phyloP scores from a whole-genome alignment of 75 land plant species.

The Sequoiadendron giganteum region DNA sequence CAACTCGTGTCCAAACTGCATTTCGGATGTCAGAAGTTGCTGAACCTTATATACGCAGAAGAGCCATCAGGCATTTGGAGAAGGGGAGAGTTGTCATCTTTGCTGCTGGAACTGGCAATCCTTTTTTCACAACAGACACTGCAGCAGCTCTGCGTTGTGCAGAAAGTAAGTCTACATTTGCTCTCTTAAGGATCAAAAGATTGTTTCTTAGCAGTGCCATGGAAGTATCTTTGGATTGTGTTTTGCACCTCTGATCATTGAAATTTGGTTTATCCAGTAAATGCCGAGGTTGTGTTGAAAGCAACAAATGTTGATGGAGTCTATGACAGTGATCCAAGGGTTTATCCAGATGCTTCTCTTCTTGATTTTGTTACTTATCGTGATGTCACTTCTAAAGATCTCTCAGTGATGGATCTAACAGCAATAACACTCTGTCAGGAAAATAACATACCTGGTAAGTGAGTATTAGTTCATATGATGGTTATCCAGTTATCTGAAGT shows the following conservation, averaged over 20 bases:
- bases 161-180: conserved; percentile 63
- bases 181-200: neutral
- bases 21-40: conserved; percentile 97
- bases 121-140: conserved; percentile 98
- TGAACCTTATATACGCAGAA: conserved; percentile 94
- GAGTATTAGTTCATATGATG: neutral
- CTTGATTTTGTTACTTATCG: conserved; percentile 73
- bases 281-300: conserved; percentile 94
- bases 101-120: conserved; percentile 98
- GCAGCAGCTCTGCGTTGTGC: conserved; percentile 99
- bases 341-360: conserved; percentile 67
- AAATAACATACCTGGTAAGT: conserved; percentile 86
- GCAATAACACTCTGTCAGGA: conserved; percentile 97
- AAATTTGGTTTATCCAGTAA: conserved; percentile 53
- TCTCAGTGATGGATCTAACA: conserved; percentile 95
- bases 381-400: conserved; percentile 80
- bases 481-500: neutral
- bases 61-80: conserved; percentile 95
- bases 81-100: conserved; percentile 98
- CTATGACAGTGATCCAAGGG: conserved; percentile 80
- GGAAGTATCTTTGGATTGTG: neutral
- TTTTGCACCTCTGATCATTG: conserved; percentile 2
- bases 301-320: conserved; percentile 99
- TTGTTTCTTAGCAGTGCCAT: neutral
- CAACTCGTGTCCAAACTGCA: conserved; percentile 97